Evolutionary conservation across 352 stramenopile species (phyloP).

Genomic region (Pythium periplocum): DNA sequence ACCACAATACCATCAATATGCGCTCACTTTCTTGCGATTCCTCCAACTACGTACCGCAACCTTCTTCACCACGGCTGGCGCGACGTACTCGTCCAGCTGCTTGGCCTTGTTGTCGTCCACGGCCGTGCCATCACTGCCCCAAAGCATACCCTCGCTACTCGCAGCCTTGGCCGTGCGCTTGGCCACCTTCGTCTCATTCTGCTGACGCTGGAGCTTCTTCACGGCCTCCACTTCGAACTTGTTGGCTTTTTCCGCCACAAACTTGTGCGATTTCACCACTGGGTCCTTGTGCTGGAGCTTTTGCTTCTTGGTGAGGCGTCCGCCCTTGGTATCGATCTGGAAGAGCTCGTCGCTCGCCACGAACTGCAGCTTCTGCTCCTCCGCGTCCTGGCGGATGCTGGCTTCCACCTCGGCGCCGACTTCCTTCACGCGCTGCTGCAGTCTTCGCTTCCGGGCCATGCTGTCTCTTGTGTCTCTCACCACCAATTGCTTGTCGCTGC

Average conservation of each 20-base stretch:
- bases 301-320: constrained; percentile 63
- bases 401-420: constrained; percentile 72
- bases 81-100: constrained; percentile 55
- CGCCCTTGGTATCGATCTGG: constrained; percentile 72
- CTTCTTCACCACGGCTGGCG: constrained; percentile 52
- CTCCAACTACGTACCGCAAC: constrained; percentile 19
- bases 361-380: constrained; percentile 78
- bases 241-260: constrained; percentile 52
- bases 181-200: constrained; percentile 9
- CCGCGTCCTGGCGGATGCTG: constrained; percentile 69
- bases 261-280: constrained; percentile 68
- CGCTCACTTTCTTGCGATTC: too few relatives aligned
- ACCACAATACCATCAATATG: too few relatives aligned
- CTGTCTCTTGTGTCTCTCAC: constrained; percentile 4
- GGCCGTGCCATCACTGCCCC: constrained; percentile 38
- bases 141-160: constrained; percentile 21
- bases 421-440: constrained; percentile 59
- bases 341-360: constrained; percentile 69
- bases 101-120: constrained; percentile 28
- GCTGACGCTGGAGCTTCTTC: constrained; percentile 45
- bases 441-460: constrained; percentile 50
- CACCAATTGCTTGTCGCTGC: constrained; percentile 8
- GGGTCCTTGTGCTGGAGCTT: constrained; percentile 63
- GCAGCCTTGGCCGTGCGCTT: constrained; percentile 8
- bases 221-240: constrained; percentile 46